Evolutionary conservation across 2,329 filamentous ascomycete genomes (phyloP), one percentile per base, ranked within the genome.

Genomic region (Lasiodiplodia citricola): DNA sequence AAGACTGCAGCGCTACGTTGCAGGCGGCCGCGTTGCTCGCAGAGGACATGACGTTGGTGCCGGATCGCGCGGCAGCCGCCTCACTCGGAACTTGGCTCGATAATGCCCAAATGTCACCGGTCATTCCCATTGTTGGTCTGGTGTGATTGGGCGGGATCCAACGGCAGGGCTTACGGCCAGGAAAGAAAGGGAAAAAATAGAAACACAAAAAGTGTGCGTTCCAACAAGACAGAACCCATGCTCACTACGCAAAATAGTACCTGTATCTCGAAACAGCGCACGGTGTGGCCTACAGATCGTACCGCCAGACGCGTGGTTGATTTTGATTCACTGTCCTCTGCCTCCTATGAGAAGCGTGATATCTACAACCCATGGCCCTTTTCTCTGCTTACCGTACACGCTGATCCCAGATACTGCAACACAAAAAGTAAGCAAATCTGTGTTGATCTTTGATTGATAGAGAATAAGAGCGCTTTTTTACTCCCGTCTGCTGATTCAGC

Each of bases 401-500:
- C 56, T 58, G 38, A 37, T 41, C 37, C 35, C 38, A 47, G 23
- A 47, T 35, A 14, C 18, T 51, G 51, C 18, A 37, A 35, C 23
- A 18, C 50, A 23, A 51, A 35, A 62, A 44, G 35, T 14, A 38
- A 63, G 7, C 11, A 51, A 31, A 47, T 14, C 16, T 28, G 54
- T n/a, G 41, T 47, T 51, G 58, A 14, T 28, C 58, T 25, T 23
- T 31, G 44, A 23, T 50, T 50, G 57, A 63, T 51, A 47, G 57
- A 62, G 28, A 23, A 62, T 21, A n/a, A 62, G 21, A 28, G 18
- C 10, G 37, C n/a, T 21, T 38, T 47, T 41, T 62, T 23, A 5
- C 31, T 63, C 41, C 58, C 58, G 14, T 63, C 58, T 63, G 25
- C 50, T 35, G 41, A 51, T 44, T 51, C 58, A 63, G 58, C 58